phyloP scores from a whole-genome alignment of 2,329 filamentous ascomycete genomes.

The Sordariomycetes sp. region DNA sequence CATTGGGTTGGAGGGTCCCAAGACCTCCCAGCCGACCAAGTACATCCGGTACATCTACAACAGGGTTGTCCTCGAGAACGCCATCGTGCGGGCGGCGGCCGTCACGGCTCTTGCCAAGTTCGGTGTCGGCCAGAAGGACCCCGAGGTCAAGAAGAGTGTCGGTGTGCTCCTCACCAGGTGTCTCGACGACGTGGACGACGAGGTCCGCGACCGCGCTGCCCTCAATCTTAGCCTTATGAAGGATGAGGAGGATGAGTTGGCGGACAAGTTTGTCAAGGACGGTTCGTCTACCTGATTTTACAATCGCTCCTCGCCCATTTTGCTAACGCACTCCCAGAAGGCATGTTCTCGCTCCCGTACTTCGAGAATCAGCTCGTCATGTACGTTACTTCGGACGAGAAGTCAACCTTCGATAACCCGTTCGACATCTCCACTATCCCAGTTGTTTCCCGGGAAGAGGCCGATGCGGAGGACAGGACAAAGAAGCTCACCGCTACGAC shows the following conservation, averaged over 20 bases:
- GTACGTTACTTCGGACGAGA: conserved; percentile 90
- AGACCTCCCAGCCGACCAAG: conserved; percentile 91
- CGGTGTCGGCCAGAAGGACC: conserved; percentile 89
- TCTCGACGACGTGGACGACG: conserved; percentile 92
- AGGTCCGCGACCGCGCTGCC: conserved; percentile 90
- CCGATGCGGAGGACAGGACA: conserved; percentile 86
- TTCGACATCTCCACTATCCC: conserved; percentile 90
- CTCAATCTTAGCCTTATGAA: conserved; percentile 86
- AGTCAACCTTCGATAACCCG: conserved; percentile 66
- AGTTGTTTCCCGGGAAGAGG: conserved; percentile 89
- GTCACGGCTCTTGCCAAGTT: conserved; percentile 96
- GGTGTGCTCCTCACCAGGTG: conserved; percentile 85
- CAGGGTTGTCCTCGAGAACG: conserved; percentile 91
- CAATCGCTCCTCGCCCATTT: background rate
- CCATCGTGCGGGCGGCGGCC: conserved; percentile 85
- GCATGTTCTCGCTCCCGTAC: conserved; percentile 85
- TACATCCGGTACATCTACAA: conserved; percentile 99
- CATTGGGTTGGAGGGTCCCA: conserved; percentile 86
- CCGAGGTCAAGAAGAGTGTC: conserved; percentile 93
- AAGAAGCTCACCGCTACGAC: conserved; percentile 94
- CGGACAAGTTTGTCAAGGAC: conserved; percentile 83
- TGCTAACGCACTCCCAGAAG: conserved; percentile 41
- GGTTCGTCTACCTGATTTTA: conserved; percentile 29
- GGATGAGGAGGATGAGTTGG: conserved; percentile 81
- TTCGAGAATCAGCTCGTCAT: conserved; percentile 96